A percentile compares a stretch with the other conserved stretches of the same genome.
These are phyloP conservation scores for Monascus ruber DNA, from an alignment of 2,329 filamentous ascomycete genomes.

Conservation along the genomic window DNA sequence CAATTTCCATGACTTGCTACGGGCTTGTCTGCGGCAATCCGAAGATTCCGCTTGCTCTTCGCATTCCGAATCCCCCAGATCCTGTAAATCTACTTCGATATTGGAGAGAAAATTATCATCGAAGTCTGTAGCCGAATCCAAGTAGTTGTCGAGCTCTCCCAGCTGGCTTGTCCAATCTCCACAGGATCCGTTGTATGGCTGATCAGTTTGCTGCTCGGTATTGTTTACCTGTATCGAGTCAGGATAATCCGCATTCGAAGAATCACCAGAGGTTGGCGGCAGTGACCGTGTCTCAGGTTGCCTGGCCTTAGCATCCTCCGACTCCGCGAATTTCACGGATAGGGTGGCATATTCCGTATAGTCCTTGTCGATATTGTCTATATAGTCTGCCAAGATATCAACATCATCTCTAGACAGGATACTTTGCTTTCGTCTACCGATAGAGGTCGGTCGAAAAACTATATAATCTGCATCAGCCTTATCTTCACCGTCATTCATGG, in stretches of 20 bases:
- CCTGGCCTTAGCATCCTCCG: constrained; percentile 11
- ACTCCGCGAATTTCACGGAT: background rate
- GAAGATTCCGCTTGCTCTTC: background rate
- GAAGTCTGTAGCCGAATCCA: background rate
- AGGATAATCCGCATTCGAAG: background rate
- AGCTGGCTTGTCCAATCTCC: background rate
- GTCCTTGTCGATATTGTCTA: constrained; percentile 26
- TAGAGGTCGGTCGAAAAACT: background rate
- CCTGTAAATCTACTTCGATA: background rate
- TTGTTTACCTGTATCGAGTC: background rate
- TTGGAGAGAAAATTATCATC: background rate
- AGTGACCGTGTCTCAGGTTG: constrained; percentile 1
- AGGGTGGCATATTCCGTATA: constrained; percentile 9
- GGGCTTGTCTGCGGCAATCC: background rate
- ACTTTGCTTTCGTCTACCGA: background rate
- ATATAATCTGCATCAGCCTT: background rate
- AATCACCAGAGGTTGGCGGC: background rate
- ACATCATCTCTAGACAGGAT: constrained; percentile 40
- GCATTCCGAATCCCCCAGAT: background rate
- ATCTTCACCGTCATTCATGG: too few species aligned
- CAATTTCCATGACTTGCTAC: constrained; percentile 4
- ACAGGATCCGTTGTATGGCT: background rate
- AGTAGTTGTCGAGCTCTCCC: background rate
- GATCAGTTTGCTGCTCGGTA: background rate
- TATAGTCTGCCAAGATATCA: constrained; percentile 27